A percentile compares a stretch with the other conserved stretches of the same genome.
Evolutionary conservation across 2,329 filamentous ascomycete species (phyloP).

Genomic region (Fusarium circinatum): DNA sequence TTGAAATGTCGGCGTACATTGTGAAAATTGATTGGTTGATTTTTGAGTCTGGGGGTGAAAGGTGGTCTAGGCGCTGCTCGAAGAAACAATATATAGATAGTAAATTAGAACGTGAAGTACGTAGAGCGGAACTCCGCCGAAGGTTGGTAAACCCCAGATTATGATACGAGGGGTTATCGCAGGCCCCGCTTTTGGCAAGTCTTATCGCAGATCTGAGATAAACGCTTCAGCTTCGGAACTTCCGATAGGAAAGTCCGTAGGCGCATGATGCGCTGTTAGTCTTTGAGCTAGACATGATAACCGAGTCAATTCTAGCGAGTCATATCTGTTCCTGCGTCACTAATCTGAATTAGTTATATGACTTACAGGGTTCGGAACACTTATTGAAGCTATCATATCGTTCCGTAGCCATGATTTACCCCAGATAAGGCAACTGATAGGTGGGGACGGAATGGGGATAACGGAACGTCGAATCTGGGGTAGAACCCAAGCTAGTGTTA

Average conservation of each 20-base stretch:
- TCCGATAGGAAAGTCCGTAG: slow-evolving; percentile 25
- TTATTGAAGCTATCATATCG: neutral
- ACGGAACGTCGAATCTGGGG: slow-evolving; percentile 28
- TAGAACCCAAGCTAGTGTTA: slow-evolving; percentile 9
- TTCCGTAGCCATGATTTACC: slow-evolving; percentile 1
- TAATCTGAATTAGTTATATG: neutral
- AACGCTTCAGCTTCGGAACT: slow-evolving; percentile 8
- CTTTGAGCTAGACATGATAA: neutral
- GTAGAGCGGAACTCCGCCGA: neutral
- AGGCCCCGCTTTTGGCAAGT: neutral
- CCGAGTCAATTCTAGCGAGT: neutral
- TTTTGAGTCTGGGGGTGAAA: neutral
- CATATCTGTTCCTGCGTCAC: neutral
- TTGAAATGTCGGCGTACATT: slow-evolving; percentile 43
- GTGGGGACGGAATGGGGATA: slow-evolving; percentile 3
- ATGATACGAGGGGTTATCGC: neutral
- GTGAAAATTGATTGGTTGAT: neutral
- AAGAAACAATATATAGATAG: slow-evolving; percentile 3
- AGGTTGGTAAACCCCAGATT: neutral
- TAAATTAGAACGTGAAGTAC: neutral
- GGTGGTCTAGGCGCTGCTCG: neutral
- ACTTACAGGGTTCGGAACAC: neutral
- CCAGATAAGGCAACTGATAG: neutral
- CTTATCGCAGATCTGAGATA: neutral
- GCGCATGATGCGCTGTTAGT: neutral